These are phyloP conservation scores for Alectoria sarmentosa DNA, from an alignment of 495 filamentous ascomycete species.

Conservation along the genomic window DNA sequence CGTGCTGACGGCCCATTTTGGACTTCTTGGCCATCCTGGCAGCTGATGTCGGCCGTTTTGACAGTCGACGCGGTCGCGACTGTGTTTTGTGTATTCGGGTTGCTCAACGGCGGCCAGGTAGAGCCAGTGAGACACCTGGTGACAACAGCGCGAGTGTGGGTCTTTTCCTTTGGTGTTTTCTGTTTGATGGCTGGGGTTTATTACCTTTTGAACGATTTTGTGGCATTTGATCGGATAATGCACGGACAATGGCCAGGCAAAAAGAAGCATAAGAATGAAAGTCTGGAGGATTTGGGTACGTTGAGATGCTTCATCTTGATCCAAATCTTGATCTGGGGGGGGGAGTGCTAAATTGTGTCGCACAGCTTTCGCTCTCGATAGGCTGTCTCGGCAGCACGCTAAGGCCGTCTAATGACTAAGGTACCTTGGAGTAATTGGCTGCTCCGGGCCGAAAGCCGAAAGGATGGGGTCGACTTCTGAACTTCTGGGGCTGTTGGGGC, in stretches of 20 bases:
- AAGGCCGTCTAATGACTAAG: constrained; percentile 45
- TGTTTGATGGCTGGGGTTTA: constrained; percentile 60
- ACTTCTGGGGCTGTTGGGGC: too few species aligned
- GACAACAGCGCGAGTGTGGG: constrained; percentile 78
- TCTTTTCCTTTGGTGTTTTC: constrained; percentile 83
- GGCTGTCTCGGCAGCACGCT: constrained; percentile 78
- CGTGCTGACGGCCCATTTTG: constrained; percentile 79
- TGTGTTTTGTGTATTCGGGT: constrained; percentile 76
- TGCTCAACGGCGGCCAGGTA: constrained; percentile 59
- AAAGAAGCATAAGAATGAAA: constrained; percentile 65
- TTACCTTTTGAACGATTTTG: constrained; percentile 68
- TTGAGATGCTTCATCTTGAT: constrained; percentile 14
- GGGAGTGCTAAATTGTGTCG: constrained; percentile 11
- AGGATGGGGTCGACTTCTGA: too few species aligned
- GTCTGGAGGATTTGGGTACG: constrained; percentile 81
- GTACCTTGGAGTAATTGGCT: too few species aligned
- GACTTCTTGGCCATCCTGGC: constrained; percentile 77
- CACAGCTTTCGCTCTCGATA: constrained; percentile 73
- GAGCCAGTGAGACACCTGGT: constrained; percentile 46
- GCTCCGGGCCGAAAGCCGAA: background rate
- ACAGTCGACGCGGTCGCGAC: constrained; percentile 77
- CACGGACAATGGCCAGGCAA: constrained; percentile 70
- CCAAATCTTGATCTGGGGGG: background rate
- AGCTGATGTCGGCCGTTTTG: constrained; percentile 67
- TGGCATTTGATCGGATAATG: constrained; percentile 83